Evolutionary conservation across 2,329 filamentous ascomycete species (phyloP).

Genomic region (Phyllosticta capitalensis): DNA sequence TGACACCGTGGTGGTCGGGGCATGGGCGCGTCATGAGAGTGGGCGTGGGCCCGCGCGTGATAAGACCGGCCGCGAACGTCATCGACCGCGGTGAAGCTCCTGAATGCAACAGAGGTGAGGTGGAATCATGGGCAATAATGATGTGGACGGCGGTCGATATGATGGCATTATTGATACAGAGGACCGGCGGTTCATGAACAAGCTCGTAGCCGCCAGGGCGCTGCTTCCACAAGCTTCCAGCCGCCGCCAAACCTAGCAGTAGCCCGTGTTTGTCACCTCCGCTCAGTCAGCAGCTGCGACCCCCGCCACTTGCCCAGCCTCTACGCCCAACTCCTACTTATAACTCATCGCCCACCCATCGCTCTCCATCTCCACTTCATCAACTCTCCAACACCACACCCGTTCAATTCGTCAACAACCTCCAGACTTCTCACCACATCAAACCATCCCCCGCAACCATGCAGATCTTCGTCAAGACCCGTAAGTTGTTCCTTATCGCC

Average conservation of each 20-base stretch:
- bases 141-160: no score
- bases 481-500: constrained; percentile 47
- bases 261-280: constrained; percentile 4
- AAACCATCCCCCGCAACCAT: constrained; percentile 44
- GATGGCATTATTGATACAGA: neutral
- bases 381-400: constrained; percentile 10
- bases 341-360: constrained; percentile 11
- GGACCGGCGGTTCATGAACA: neutral
- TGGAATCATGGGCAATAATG: no score
- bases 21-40: neutral
- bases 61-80: constrained; percentile 9
- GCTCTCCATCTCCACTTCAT: neutral
- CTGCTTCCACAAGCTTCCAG: constrained; percentile 8
- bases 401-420: constrained; percentile 12
- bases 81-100: constrained; percentile 1
- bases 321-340: constrained; percentile 15
- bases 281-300: constrained; percentile 23
- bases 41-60: constrained; percentile 4
- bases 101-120: neutral
- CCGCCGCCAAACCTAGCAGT: neutral
- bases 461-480: constrained; percentile 98
- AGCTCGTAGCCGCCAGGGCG: neutral
- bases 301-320: constrained; percentile 23
- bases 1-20: constrained; percentile 1
- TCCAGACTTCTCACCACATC: neutral